Evolutionary conservation across 140 eudicot genomes (phyloP), one percentile per base, ranked within the genome.

Genomic region (Anethum foeniculum): DNA sequence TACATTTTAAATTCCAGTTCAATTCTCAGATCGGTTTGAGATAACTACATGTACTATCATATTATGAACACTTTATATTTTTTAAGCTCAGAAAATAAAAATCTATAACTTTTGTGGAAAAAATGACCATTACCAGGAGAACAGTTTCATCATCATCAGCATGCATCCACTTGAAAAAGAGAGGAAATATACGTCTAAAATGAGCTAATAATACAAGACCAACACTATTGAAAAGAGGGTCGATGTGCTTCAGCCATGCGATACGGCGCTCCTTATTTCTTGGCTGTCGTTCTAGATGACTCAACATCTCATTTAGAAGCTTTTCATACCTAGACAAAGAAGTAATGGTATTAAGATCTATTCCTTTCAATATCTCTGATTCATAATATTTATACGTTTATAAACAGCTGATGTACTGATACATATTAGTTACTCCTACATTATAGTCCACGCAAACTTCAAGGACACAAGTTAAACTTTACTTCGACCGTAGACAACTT

Each of bases 151-250:
- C 98, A 80, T 95, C 99, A 90, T 95, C 98, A 68, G 88, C 94
- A 85, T 93, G 98, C 87, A 95, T 81, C 99, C 99, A 95, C 83
- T 86, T 85, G 77, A 95, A 93, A 86, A 91, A 87, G 71, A 95
- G 99, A 5, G 99, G 99, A 38, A 95, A 88, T 43, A 95, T 80
- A 36, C 96, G 96, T 82, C 98, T 87, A 74, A 91, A 95, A 88
- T 95, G 97, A 79, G 89, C 93, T 47, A 95, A 83, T 75, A 95
- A 73, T 18, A 93, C 85, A 78, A 95, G 91, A 72, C 99, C 99
- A 86, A 91, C 46, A 79, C 88, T 77, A 77, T 67, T 85, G 75
- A 96, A 85, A 56, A 96, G 84, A 32, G 89, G 97, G 48, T 88
- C 96, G 30, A 84, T 83, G 85, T 87, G 90, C 58, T 82, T 88